Conservation (phyloP, 1,284 basidiomycete species). For the Austroboletus novae-zelandiae region DNA sequence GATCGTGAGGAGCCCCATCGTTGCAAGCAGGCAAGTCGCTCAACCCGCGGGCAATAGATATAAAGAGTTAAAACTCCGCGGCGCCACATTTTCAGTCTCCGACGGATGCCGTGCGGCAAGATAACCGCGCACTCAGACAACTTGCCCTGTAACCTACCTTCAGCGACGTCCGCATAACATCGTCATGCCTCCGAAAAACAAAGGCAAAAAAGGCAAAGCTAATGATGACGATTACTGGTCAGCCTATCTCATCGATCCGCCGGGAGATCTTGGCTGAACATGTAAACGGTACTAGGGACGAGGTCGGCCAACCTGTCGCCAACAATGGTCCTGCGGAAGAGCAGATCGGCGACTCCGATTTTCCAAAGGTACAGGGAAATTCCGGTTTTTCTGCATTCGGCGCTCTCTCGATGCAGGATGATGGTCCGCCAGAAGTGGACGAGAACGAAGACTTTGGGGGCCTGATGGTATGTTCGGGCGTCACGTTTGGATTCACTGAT, state of each 20-base stretch:
- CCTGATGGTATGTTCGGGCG: constrained; percentile 65
- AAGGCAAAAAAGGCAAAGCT: constrained; percentile 86
- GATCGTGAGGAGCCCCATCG: constrained; percentile 92
- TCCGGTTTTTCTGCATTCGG: constrained; percentile 53
- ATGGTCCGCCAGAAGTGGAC: constrained; percentile 49
- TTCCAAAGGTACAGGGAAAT: constrained; percentile 29
- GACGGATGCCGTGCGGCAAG: constrained; percentile 19
- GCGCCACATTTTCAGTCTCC: constrained; percentile 11
- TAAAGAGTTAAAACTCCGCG: constrained; percentile 12
- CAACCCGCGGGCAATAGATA: no score
- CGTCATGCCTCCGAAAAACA: constrained; percentile 83
- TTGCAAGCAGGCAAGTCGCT: neutral
- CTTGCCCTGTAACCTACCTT: neutral
- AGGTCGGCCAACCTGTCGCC: constrained; percentile 59
- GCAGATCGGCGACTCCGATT: constrained; percentile 43
- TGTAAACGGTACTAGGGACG: constrained; percentile 50
- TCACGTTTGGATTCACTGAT: constrained; percentile 2
- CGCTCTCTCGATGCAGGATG: constrained; percentile 46
- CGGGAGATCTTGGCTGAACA: constrained; percentile 12
- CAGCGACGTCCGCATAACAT: neutral
- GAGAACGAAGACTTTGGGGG: constrained; percentile 79
- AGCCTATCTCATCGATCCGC: constrained; percentile 25
- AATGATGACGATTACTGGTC: constrained; percentile 84
- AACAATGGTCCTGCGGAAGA: constrained; percentile 38
- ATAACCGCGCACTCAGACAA: constrained; percentile 5